These are phyloP conservation scores for Isatis lusitanica DNA, from an alignment of 441 rosid genomes.

Conservation along the genomic window DNA sequence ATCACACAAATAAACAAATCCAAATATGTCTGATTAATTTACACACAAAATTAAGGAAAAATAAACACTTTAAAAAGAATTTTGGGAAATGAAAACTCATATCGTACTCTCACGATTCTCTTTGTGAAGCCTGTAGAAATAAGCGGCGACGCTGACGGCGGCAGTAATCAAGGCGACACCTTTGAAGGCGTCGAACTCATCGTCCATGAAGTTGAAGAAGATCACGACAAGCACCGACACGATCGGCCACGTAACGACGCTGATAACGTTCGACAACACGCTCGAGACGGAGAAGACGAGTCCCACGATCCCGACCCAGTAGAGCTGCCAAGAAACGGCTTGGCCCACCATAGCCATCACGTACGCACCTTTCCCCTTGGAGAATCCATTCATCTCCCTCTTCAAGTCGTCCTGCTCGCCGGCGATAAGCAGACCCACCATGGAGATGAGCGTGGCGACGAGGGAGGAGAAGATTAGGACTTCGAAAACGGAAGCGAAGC, in stretches of 20 bases:
- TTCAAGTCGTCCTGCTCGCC: constrained; percentile 24
- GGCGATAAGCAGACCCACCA: constrained; percentile 23
- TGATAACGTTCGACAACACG: constrained; percentile 37
- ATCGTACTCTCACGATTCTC: constrained; percentile 20
- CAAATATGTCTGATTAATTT: neutral
- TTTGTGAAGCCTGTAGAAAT: constrained; percentile 34
- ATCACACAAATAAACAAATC: neutral
- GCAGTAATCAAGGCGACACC: constrained; percentile 38
- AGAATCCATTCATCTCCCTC: constrained; percentile 34
- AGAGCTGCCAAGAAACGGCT: constrained; percentile 37
- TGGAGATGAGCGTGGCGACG: constrained; percentile 25
- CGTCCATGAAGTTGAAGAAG: constrained; percentile 34
- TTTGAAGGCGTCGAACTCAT: constrained; percentile 29
- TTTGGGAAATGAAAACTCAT: neutral
- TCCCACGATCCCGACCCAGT: constrained; percentile 38
- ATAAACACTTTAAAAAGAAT: neutral
- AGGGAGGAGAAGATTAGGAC: constrained; percentile 29
- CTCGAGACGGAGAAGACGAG: constrained; percentile 34
- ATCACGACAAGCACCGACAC: constrained; percentile 34
- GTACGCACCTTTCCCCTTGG: constrained; percentile 23
- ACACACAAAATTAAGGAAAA: neutral
- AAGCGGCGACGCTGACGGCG: constrained; percentile 35
- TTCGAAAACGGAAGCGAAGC: constrained; percentile 33
- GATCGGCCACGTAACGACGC: constrained; percentile 36
- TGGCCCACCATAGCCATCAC: constrained; percentile 35